A percentile compares a stretch with the other conserved stretches of the same genome.
These are phyloP conservation scores for Microsporum audouinii DNA, from an alignment of 2,329 filamentous ascomycete genomes.

Conservation along the genomic window DNA sequence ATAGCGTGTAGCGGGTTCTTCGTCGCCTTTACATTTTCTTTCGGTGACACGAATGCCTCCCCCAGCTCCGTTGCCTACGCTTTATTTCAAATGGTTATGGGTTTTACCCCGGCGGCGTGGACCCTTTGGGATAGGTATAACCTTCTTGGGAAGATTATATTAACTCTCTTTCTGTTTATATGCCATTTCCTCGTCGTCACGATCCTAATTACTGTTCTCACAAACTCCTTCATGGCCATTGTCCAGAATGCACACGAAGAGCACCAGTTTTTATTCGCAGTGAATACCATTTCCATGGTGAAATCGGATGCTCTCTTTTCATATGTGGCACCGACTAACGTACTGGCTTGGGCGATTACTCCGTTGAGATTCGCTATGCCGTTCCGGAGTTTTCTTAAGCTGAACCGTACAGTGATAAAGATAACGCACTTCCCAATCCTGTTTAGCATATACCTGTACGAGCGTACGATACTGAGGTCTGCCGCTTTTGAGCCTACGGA, in stretches of 20 bases:
- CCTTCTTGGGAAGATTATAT: constrained; percentile 59
- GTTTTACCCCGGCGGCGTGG: constrained; percentile 91
- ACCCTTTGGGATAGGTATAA: constrained; percentile 77
- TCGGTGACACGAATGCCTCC: constrained; percentile 57
- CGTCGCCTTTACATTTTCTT: constrained; percentile 80
- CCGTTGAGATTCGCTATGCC: constrained; percentile 71
- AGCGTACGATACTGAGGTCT: constrained; percentile 64
- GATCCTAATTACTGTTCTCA: constrained; percentile 88
- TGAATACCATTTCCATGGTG: constrained; percentile 96
- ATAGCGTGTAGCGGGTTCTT: constrained; percentile 92
- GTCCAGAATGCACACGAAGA: constrained; percentile 89
- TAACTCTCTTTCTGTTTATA: constrained; percentile 79
- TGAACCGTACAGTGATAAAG: constrained; percentile 89
- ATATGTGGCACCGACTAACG: constrained; percentile 82
- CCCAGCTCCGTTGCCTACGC: constrained; percentile 71
- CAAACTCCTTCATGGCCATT: constrained; percentile 92
- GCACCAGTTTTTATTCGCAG: constrained; percentile 83
- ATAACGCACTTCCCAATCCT: constrained; percentile 78
- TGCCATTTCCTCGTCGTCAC: constrained; percentile 92
- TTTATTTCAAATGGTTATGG: constrained; percentile 90
- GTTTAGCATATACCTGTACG: constrained; percentile 77
- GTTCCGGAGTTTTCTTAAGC: constrained; percentile 65
- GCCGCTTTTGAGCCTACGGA: constrained; percentile 74
- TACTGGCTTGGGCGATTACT: constrained; percentile 79
- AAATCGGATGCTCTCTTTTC: constrained; percentile 96